Base-by-base conservation (phyloP, 2,329 filamentous ascomycete species). In the Penicillium carneum region DNA sequence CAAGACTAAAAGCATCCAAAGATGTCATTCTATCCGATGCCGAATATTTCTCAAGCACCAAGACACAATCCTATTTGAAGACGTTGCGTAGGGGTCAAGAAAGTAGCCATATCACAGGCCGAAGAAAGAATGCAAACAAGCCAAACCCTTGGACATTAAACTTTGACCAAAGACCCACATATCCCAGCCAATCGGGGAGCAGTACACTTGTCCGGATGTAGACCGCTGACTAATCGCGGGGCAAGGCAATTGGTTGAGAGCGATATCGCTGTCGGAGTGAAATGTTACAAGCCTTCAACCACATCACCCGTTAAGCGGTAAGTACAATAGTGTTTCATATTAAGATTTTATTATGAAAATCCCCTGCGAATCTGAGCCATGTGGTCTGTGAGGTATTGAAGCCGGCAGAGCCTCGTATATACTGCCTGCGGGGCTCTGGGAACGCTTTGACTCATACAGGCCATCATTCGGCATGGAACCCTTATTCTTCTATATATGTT, bases 181-280 rank as follows among this genome's bases (percentile, higher is more conserved):
- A 5, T 1, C 4, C 0, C 18, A 16, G 14, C 65, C 65, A 68
- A 68, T 67, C 57, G 48, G 23, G 38, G 41, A 46, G 31, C 10
- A 18, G 5, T 50, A 48, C 38, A 26, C 41, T 50, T 52, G 46
- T 36, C 38, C 46, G 29, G 23, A n/a, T 18, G 4, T 11, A 47
- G 33, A 9, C n/a, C 7, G 54, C 45, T 65, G 62, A 69, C 55
- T 70, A 63, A 69, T 41, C 64, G 62, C 63, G 59, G 67, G 65
- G 65, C 61, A 45, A 47, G 50, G 23, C 42, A 47, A 41, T 60
- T 62, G 45, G 58, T 41, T 39, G 51, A 38, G 62, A 69, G 72
- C 72, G 74, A 76, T 71, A 76, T 76, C 74, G 73, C 74, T 68
- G 61, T 59, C 59, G 41, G 36, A 36, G 59, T 64, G 48, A 53